A percentile compares a stretch with the other conserved stretches of the same genome.
These are phyloP conservation scores for Trichosporon sp. DNA, from an alignment of 1,284 basidiomycete species.

Conservation along the genomic window DNA sequence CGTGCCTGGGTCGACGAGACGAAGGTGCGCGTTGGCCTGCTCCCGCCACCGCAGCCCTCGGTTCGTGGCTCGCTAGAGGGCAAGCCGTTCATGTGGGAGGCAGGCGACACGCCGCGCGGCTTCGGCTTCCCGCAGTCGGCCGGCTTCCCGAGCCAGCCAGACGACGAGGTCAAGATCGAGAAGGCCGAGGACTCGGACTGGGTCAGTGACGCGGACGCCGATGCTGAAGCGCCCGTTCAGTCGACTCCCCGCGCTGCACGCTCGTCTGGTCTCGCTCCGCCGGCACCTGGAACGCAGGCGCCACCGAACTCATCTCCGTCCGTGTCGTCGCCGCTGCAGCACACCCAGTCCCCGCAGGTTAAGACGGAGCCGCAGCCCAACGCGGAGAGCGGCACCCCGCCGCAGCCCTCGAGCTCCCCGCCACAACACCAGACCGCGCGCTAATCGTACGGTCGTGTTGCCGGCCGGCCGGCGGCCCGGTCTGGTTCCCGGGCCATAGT, in stretches of 20 bases:
- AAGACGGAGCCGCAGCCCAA: neutral
- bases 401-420: neutral
- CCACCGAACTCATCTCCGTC: neutral
- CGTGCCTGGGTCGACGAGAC: constrained; percentile 8
- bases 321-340: constrained; percentile 1
- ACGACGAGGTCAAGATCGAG: neutral
- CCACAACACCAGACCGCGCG: neutral
- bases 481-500: constrained; percentile 9
- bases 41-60: neutral
- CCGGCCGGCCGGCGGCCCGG: constrained; percentile 5
- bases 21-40: neutral
- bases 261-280: neutral
- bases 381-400: neutral
- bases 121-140: neutral
- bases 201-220: constrained; percentile 12
- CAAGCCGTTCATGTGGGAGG: constrained; percentile 9
- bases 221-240: constrained; percentile 3
- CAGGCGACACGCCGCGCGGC: neutral
- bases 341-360: neutral
- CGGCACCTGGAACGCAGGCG: neutral
- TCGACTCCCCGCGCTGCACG: neutral
- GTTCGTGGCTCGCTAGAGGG: neutral
- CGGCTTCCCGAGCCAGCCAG: neutral
- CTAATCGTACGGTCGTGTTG: neutral
- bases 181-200: constrained; percentile 12